These are phyloP conservation scores for Ganoderma sinense DNA, from an alignment of 1,284 basidiomycete species.

Conservation along the genomic window DNA sequence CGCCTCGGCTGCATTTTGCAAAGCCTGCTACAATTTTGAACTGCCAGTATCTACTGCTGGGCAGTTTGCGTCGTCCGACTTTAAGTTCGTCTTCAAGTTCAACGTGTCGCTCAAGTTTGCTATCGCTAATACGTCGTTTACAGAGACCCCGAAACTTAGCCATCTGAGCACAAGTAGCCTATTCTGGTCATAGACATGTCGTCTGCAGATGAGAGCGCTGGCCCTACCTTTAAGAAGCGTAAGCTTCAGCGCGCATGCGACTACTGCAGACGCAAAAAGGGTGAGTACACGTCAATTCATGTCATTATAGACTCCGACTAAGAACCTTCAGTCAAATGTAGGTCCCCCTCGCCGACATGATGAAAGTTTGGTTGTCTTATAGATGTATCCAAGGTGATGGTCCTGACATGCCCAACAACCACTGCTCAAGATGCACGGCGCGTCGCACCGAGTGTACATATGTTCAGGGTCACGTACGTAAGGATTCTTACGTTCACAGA, in stretches of 20 bases:
- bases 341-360: neutral
- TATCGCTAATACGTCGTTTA: neutral
- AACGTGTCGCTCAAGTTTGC: neutral
- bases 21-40: too few species aligned
- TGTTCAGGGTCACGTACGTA: slow-evolving; percentile 71
- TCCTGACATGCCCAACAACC: slow-evolving; percentile 58
- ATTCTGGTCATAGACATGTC: neutral
- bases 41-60: too few species aligned
- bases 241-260: slow-evolving; percentile 78
- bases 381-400: slow-evolving; percentile 33
- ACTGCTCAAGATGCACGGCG: slow-evolving; percentile 83
- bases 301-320: neutral
- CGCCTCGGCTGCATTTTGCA: too few species aligned
- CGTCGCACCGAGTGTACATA: slow-evolving; percentile 81
- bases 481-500: slow-evolving; percentile 22
- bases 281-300: slow-evolving; percentile 45
- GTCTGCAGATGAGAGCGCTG: neutral
- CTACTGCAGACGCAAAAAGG: slow-evolving; percentile 76
- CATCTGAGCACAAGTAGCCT: neutral
- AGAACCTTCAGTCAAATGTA: slow-evolving; percentile 9
- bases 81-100: too few species aligned
- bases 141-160: neutral
- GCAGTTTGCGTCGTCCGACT: too few species aligned
- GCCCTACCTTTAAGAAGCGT: slow-evolving; percentile 58
- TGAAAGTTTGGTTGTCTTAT: too few species aligned